Evolutionary conservation across 331 rosid species (phyloP).

Genomic region (Acacia pycnantha): DNA sequence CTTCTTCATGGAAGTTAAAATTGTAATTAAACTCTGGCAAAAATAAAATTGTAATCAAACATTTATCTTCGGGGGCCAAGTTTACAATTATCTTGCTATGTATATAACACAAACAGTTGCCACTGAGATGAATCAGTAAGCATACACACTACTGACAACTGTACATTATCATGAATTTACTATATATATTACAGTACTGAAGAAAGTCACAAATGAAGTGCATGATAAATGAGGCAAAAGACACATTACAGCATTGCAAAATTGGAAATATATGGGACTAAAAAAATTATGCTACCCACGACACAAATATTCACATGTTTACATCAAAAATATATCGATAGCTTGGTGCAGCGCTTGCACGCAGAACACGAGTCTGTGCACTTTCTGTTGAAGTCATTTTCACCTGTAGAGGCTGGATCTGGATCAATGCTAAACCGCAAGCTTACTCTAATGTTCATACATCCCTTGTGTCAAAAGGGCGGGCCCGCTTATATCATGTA

Average conservation of each 20-base stretch:
- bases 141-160: constrained; percentile 6
- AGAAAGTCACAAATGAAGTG: constrained; percentile 6
- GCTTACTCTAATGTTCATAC: constrained; percentile 19
- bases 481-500: constrained; percentile 45
- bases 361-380: constrained; percentile 32
- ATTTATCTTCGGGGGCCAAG: background rate
- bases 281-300: constrained; percentile 45
- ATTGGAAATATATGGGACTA: constrained; percentile 37
- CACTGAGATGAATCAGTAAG: constrained; percentile 9
- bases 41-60: background rate
- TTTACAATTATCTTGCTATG: background rate
- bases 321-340: constrained; percentile 28
- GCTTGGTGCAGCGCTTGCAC: constrained; percentile 50
- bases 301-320: constrained; percentile 64
- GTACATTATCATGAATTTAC: constrained; percentile 9
- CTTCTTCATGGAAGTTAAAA: background rate
- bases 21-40: background rate
- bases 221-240: constrained; percentile 24
- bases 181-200: background rate
- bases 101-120: background rate
- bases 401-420: constrained; percentile 18
- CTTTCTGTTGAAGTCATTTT: constrained; percentile 31
- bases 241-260: constrained; percentile 58
- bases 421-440: constrained; percentile 25
- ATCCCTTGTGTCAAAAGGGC: constrained; percentile 15